phyloP scores from a whole-genome alignment of 2,329 filamentous ascomycete species.

The Emydomyces testavorans region DNA sequence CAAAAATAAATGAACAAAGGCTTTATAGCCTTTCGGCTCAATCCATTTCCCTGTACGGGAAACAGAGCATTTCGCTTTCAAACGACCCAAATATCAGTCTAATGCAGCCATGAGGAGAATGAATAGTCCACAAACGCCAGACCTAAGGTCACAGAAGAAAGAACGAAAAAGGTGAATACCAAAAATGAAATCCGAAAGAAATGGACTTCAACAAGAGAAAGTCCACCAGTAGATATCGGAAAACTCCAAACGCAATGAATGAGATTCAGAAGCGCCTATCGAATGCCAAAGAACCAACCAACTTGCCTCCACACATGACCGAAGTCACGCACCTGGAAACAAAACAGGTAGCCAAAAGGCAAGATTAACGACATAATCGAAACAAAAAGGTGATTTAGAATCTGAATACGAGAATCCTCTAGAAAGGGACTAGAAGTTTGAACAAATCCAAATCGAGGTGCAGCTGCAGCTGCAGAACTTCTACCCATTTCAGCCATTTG shows the following conservation, averaged over 20 bases:
- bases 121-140: slow-evolving; percentile 1
- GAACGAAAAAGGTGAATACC: background rate
- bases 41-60: background rate
- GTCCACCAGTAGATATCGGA: background rate
- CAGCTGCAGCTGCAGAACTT: too few relatives aligned
- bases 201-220: background rate
- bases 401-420: too few relatives aligned
- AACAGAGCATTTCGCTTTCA: background rate
- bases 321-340: background rate
- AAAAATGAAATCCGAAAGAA: background rate
- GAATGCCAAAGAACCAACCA: slow-evolving; percentile 2
- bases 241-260: background rate
- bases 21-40: background rate
- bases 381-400: background rate
- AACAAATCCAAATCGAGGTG: background rate
- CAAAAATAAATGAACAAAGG: background rate
- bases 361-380: background rate
- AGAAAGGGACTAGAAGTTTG: background rate
- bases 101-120: background rate
- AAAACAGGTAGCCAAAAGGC: background rate
- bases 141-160: background rate
- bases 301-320: background rate
- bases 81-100: slow-evolving; percentile 6
- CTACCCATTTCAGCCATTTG: too few relatives aligned
- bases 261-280: background rate